Percentiles rank a stretch among this genome's conserved stretches.
Conservation (phyloP, 2,329 filamentous ascomycete genomes). For the Colletotrichum spinosum region DNA sequence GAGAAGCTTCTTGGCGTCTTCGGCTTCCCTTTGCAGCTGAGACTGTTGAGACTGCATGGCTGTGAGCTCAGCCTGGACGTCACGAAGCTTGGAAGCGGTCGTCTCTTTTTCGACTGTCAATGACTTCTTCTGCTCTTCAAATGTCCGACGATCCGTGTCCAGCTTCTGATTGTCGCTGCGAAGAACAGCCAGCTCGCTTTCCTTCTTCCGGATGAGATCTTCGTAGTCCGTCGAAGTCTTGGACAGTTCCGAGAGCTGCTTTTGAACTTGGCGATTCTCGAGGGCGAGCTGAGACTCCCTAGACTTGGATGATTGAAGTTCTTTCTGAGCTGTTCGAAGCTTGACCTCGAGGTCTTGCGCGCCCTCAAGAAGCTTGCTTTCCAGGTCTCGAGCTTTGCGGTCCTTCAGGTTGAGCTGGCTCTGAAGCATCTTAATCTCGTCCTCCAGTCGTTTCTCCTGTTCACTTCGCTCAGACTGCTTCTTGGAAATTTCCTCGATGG, state of each 20-base stretch:
- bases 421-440: slow-evolving; percentile 90
- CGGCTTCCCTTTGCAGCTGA: slow-evolving; percentile 88
- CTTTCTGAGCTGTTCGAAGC: slow-evolving; percentile 80
- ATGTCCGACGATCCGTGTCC: slow-evolving; percentile 80
- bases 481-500: slow-evolving; percentile 77
- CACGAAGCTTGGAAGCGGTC: slow-evolving; percentile 79
- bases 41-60: slow-evolving; percentile 86
- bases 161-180: slow-evolving; percentile 86
- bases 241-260: slow-evolving; percentile 88
- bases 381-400: slow-evolving; percentile 87
- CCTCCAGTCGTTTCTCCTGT: slow-evolving; percentile 80
- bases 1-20: slow-evolving; percentile 87
- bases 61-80: slow-evolving; percentile 88
- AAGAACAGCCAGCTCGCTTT: slow-evolving; percentile 89
- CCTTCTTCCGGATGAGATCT: slow-evolving; percentile 91
- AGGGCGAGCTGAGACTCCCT: slow-evolving; percentile 81
- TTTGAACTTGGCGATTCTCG: slow-evolving; percentile 85
- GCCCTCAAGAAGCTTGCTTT: slow-evolving; percentile 82
- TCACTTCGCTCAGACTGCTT: slow-evolving; percentile 79
- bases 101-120: slow-evolving; percentile 83
- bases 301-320: slow-evolving; percentile 78
- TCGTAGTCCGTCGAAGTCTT: slow-evolving; percentile 95
- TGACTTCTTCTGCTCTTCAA: slow-evolving; percentile 82
- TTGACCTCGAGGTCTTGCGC: slow-evolving; percentile 93
- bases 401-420: slow-evolving; percentile 92